phyloP scores from a whole-genome alignment of 148 eudicot species.

The Agrostemma githago region DNA sequence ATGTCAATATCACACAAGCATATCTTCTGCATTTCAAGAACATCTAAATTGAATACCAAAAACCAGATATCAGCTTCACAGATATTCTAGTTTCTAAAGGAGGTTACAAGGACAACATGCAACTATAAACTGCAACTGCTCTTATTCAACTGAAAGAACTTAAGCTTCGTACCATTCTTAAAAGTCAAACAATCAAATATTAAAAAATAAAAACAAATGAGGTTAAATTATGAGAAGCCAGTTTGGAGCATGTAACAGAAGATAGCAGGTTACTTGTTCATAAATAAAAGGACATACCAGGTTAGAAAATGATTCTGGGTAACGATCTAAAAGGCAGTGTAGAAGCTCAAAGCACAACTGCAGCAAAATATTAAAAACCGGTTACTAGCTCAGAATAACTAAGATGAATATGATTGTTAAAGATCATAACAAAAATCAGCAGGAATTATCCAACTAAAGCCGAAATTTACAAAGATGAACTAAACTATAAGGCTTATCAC shows the following conservation, averaged over 20 bases:
- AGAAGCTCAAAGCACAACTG: conserved; percentile 93
- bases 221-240: conserved; percentile 6
- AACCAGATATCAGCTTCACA: not conserved
- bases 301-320: conserved; percentile 42
- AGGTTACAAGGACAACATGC: not conserved
- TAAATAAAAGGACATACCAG: conserved; percentile 34
- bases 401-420: not conserved
- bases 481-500: conserved; percentile 32
- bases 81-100: not conserved
- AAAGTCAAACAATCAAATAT: not conserved
- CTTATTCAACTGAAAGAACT: not conserved
- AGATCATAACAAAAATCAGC: not conserved
- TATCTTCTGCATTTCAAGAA: conserved; percentile 4
- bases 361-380: conserved; percentile 23
- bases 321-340: conserved; percentile 55
- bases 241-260: not conserved
- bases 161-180: not conserved
- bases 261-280: conserved; percentile 34
- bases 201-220: not conserved
- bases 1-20: conserved; percentile 8
- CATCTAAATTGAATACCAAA: not conserved
- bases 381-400: not conserved
- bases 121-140: not conserved
- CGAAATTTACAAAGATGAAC: conserved; percentile 7
- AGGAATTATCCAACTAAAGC: not conserved